A percentile compares a stretch with the other conserved stretches of the same genome.
Conservation (phyloP, 1,284 basidiomycete genomes). For the Cystobasidium pallidum region DNA sequence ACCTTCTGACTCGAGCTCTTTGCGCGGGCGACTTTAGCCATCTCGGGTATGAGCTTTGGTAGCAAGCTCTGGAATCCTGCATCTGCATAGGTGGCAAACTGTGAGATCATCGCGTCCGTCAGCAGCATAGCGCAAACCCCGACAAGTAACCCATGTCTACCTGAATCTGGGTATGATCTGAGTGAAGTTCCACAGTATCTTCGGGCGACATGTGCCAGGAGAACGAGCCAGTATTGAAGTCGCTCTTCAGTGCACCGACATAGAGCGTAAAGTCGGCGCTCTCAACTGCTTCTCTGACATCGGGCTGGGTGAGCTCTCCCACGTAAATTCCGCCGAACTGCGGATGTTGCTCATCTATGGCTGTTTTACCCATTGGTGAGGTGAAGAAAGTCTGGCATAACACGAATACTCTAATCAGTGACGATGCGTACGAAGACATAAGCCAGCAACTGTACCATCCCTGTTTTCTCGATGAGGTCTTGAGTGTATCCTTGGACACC, state of each 20-base stretch:
- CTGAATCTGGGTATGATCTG: slow-evolving; percentile 70
- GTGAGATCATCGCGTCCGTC: slow-evolving; percentile 56
- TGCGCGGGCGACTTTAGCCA: slow-evolving; percentile 28
- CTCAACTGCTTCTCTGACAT: slow-evolving; percentile 76
- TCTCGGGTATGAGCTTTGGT: slow-evolving; percentile 54
- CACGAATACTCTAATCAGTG: background rate
- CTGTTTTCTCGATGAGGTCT: slow-evolving; percentile 70
- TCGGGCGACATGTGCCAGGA: slow-evolving; percentile 43
- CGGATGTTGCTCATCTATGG: slow-evolving; percentile 74
- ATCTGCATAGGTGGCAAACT: slow-evolving; percentile 59
- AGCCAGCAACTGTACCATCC: slow-evolving; percentile 58
- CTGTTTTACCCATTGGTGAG: slow-evolving; percentile 87
- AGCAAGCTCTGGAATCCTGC: slow-evolving; percentile 60
- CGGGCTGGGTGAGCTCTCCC: slow-evolving; percentile 73
- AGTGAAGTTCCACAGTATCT: slow-evolving; percentile 72
- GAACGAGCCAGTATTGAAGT: slow-evolving; percentile 84
- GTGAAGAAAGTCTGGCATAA: slow-evolving; percentile 51
- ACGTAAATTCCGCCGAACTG: slow-evolving; percentile 87
- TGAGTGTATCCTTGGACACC: slow-evolving; percentile 70
- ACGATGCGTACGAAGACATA: background rate
- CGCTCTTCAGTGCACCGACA: slow-evolving; percentile 69
- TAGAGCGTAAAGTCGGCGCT: slow-evolving; percentile 79
- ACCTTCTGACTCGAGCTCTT: slow-evolving; percentile 36
- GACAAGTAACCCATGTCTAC: slow-evolving; percentile 47
- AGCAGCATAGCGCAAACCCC: slow-evolving; percentile 59